These are phyloP conservation scores for Salix arbutifolia DNA, from an alignment of 345 rosid genomes.

Conservation along the genomic window DNA sequence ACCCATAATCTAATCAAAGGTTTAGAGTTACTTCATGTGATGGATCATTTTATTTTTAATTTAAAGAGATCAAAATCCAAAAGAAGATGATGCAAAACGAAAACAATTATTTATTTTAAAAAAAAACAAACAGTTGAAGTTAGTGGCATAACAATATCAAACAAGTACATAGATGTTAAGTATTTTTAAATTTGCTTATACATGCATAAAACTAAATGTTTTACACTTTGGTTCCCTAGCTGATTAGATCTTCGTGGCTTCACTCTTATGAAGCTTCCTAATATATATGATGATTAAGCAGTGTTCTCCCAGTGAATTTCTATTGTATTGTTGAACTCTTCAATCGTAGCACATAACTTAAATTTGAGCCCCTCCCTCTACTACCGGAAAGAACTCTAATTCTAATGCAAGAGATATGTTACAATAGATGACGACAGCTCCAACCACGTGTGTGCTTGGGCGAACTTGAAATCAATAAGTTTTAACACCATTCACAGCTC, in stretches of 20 bases:
- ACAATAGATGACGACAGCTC: not conserved
- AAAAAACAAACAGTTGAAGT: no score
- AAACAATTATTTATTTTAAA: no score
- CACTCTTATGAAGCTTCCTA: not conserved
- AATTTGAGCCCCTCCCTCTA: not conserved
- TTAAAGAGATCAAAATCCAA: no score
- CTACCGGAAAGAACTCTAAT: not conserved
- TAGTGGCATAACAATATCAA: no score
- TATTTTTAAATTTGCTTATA: no score
- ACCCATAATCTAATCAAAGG: no score
- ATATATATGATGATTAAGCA: not conserved
- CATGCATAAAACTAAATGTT: no score
- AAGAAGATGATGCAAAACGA: no score
- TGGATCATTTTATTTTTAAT: no score
- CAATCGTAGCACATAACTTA: not conserved
- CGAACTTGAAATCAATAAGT: not conserved
- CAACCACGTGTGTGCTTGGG: not conserved
- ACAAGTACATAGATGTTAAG: no score
- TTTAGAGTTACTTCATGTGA: no score
- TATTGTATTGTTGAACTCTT: not conserved
- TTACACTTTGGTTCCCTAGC: not conserved
- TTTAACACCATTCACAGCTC: not conserved
- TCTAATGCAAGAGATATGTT: not conserved
- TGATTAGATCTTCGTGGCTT: not conserved
- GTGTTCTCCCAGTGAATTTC: not conserved